Conservation (phyloP, 176 grass and related monocot species). For the Puccinellia tenuiflora region DNA sequence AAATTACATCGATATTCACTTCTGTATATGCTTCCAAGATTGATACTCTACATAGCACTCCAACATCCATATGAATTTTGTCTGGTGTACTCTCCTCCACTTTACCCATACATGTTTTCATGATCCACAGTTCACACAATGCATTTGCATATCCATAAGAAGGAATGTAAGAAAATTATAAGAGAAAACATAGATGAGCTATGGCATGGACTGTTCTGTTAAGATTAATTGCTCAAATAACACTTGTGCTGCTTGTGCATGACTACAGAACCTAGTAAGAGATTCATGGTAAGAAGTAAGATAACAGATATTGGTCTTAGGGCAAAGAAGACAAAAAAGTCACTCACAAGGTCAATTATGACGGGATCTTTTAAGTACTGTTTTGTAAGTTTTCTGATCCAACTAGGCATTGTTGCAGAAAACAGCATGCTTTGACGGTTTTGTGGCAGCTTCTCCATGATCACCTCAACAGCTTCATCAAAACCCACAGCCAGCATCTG, state of each 20-base stretch:
- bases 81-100: not conserved
- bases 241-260: not conserved
- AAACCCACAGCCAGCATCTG: conserved; percentile 84
- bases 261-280: not conserved
- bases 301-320: not conserved
- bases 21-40: not conserved
- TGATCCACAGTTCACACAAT: not conserved
- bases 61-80: not conserved
- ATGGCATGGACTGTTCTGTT: not conserved
- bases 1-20: not conserved
- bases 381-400: conserved; percentile 61
- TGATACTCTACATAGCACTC: not conserved
- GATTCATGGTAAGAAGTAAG: not conserved
- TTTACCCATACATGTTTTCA: not conserved
- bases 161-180: not conserved
- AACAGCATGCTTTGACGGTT: conserved; percentile 77
- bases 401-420: conserved; percentile 75
- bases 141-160: not conserved
- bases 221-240: conserved; percentile 6
- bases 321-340: not conserved
- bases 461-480: conserved; percentile 78
- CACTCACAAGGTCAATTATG: conserved; percentile 67
- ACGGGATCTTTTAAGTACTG: conserved; percentile 64
- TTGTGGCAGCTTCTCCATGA: conserved; percentile 58
- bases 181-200: not conserved